phyloP scores from a whole-genome alignment of 2,329 filamentous ascomycete genomes.

The Penicillium brevicompactum region DNA sequence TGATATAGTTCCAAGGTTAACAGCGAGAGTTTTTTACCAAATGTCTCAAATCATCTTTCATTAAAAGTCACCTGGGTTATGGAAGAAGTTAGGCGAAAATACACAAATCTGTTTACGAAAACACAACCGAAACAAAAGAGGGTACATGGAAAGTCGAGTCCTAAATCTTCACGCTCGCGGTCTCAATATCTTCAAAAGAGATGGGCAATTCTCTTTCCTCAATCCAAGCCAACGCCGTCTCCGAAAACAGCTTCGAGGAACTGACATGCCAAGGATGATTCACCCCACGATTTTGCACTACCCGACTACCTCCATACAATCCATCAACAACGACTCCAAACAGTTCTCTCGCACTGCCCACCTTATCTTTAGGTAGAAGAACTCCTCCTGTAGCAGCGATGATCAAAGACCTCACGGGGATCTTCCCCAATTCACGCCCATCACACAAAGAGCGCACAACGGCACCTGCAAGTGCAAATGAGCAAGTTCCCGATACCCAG shows the following conservation, averaged over 20 bases:
- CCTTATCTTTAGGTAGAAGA: conserved; percentile 3
- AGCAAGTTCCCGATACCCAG: background rate
- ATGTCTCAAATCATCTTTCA: too few species aligned
- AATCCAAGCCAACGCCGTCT: conserved; percentile 6
- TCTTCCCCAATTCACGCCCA: conserved; percentile 2
- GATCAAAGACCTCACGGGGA: conserved; percentile 6
- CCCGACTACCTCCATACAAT: conserved; percentile 7
- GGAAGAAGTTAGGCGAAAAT: background rate
- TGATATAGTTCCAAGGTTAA: too few species aligned
- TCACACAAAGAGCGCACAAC: conserved; percentile 8
- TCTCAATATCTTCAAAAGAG: conserved; percentile 8
- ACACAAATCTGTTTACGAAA: background rate
- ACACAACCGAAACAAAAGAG: background rate
- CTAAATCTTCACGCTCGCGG: background rate
- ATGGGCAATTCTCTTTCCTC: background rate
- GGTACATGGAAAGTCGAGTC: background rate
- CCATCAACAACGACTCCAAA: conserved; percentile 7
- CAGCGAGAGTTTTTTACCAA: too few species aligned
- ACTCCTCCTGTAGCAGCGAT: background rate
- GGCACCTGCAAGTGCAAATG: conserved; percentile 5
- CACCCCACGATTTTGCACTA: conserved; percentile 7
- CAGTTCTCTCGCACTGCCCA: conserved; percentile 1
- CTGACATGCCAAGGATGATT: conserved; percentile 13
- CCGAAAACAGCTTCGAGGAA: conserved; percentile 2
- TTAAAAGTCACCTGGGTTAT: too few species aligned